These are phyloP conservation scores for Ceratocystis cacaofunesta DNA, from an alignment of 2,329 filamentous ascomycete genomes.

Conservation along the genomic window DNA sequence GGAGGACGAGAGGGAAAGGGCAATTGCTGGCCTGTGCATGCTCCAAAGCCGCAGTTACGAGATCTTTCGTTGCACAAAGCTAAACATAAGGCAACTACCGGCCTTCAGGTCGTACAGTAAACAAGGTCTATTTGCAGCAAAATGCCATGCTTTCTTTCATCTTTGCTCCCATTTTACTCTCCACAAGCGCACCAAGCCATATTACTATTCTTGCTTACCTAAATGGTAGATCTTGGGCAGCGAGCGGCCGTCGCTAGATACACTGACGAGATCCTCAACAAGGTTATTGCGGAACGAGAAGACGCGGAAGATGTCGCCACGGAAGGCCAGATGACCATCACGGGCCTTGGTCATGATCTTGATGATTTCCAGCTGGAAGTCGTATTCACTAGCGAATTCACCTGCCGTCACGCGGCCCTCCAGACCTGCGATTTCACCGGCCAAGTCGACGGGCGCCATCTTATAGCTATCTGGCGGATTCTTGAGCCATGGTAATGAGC, in stretches of 20 bases:
- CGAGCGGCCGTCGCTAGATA: constrained; percentile 44
- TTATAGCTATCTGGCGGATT: constrained; percentile 37
- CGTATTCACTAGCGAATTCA: constrained; percentile 37
- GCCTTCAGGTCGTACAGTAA: not conserved
- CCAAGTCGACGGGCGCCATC: constrained; percentile 34
- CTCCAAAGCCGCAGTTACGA: not conserved
- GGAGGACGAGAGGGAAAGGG: not conserved
- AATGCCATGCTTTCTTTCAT: not conserved
- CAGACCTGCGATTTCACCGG: constrained; percentile 32
- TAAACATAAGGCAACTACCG: not conserved
- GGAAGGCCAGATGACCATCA: constrained; percentile 49
- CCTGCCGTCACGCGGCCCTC: constrained; percentile 28
- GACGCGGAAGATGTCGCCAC: constrained; percentile 39
- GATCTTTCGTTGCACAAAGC: not conserved
- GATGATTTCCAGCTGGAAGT: constrained; percentile 40
- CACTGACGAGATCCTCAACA: constrained; percentile 35
- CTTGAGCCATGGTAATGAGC: constrained; percentile 33
- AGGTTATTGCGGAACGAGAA: constrained; percentile 31
- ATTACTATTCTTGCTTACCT: constrained; percentile 22
- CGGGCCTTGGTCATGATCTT: constrained; percentile 36
- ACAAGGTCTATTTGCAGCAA: not conserved
- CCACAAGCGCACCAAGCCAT: not conserved
- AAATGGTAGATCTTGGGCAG: constrained; percentile 43
- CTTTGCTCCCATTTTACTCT: not conserved
- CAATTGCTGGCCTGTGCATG: not conserved